A percentile compares a stretch with the other conserved stretches of the same genome.
Evolutionary conservation across 306 rosid species (phyloP).

Genomic region (Hippophae tibetana): DNA sequence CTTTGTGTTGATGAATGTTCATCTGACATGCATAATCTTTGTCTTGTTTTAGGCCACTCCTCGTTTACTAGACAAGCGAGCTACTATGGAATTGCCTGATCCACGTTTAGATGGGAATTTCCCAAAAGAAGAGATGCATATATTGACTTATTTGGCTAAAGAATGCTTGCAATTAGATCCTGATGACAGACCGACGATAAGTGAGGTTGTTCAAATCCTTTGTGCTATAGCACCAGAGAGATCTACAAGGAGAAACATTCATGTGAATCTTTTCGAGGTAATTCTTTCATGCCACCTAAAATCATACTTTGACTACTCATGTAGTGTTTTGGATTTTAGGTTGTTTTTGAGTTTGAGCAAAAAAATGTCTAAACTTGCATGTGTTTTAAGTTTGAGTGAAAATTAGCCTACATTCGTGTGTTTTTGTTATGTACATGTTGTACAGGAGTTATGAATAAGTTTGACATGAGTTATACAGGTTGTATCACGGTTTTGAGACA

Average conservation of each 20-base stretch:
- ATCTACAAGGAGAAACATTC: slow-evolving; percentile 61
- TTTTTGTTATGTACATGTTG: no score
- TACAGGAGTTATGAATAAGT: no score
- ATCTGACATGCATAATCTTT: neutral
- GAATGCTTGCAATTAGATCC: slow-evolving; percentile 92
- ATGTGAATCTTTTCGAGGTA: slow-evolving; percentile 62
- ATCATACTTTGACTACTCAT: no score
- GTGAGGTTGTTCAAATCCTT: slow-evolving; percentile 89
- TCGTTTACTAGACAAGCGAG: slow-evolving; percentile 59
- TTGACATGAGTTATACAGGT: no score
- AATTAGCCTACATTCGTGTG: no score
- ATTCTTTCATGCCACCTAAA: slow-evolving; percentile 1
- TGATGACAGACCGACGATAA: slow-evolving; percentile 81
- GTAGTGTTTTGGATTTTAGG: no score
- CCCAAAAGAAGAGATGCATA: slow-evolving; percentile 74
- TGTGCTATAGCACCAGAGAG: slow-evolving; percentile 64
- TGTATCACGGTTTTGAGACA: no score
- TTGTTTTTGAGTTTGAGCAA: no score
- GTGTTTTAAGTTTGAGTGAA: no score
- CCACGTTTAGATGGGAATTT: slow-evolving; percentile 59
- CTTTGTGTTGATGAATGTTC: slow-evolving; percentile 2
- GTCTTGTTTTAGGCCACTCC: slow-evolving; percentile 58
- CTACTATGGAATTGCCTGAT: slow-evolving; percentile 56
- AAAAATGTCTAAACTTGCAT: no score
- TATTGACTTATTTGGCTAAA: slow-evolving; percentile 89